Evolutionary conservation across 2,329 filamentous ascomycete genomes (phyloP).

Genomic region (Colletotrichum sp.): DNA sequence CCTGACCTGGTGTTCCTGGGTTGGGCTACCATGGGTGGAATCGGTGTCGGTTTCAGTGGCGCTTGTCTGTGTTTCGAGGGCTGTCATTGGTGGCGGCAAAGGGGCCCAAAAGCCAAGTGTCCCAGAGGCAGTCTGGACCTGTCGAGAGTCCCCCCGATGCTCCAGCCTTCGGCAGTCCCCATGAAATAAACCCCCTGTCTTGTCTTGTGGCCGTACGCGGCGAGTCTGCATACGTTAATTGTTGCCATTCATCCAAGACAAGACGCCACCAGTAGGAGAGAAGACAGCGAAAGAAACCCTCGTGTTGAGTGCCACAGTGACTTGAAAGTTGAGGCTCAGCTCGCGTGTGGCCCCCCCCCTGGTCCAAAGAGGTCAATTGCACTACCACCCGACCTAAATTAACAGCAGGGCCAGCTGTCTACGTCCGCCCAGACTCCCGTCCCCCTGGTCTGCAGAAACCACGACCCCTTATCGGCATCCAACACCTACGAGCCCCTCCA

Average conservation of each 20-base stretch:
- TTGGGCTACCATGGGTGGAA: neutral
- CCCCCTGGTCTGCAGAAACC: constrained; percentile 7
- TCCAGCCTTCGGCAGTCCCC: constrained; percentile 7
- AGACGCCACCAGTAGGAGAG: neutral
- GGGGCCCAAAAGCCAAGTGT: constrained; percentile 17
- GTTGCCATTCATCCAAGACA: neutral
- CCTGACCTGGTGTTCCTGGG: neutral
- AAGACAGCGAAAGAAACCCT: neutral
- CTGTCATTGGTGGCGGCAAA: neutral
- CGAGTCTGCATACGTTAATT: neutral
- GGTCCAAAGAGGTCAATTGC: neutral
- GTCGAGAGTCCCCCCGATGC: neutral
- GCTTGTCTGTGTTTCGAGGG: neutral
- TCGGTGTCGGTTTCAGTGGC: constrained; percentile 5
- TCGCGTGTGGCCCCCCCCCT: neutral
- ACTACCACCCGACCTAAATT: neutral
- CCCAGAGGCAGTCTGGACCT: constrained; percentile 8
- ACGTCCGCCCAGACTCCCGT: constrained; percentile 5
- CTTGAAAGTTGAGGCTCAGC: neutral
- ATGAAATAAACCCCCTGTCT: constrained; percentile 1
- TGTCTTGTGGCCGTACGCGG: neutral
- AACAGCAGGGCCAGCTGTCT: neutral
- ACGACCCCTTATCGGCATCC: constrained; percentile 18
- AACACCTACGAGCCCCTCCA: constrained; percentile 9
- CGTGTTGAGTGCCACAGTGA: neutral